phyloP scores from a whole-genome alignment of 148 eudicot species.

The Hydrangea macrophylla region DNA sequence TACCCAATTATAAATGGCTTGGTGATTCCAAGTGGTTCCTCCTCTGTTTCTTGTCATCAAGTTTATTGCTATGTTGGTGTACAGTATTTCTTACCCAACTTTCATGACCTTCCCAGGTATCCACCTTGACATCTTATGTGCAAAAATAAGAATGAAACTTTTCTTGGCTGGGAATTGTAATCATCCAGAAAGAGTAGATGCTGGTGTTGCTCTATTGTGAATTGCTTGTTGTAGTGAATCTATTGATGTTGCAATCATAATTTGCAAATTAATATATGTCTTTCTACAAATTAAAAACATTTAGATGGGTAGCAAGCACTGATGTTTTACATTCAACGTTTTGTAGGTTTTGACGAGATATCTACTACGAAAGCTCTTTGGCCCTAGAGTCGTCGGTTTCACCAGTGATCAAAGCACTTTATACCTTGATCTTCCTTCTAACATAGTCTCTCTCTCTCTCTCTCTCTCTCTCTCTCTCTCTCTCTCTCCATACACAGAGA shows the following conservation, averaged over 20 bases:
- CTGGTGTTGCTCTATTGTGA: not conserved
- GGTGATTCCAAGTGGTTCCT: too few species aligned
- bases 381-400: conserved; percentile 53
- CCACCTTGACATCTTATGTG: too few species aligned
- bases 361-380: conserved; percentile 69
- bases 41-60: not conserved
- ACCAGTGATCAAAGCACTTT: conserved; percentile 58
- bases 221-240: too few species aligned
- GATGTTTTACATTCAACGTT: not conserved
- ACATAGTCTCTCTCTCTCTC: conserved; percentile 65
- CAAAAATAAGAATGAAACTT: not conserved
- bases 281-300: too few species aligned
- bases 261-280: not conserved
- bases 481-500: too few species aligned
- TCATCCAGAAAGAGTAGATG: too few species aligned
- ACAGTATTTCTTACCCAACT: not conserved
- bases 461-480: conserved; percentile 17
- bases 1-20: too few species aligned
- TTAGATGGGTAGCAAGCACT: not conserved
- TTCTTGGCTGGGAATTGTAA: too few species aligned
- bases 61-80: too few species aligned
- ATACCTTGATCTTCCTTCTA: conserved; percentile 89
- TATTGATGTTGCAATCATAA: not conserved
- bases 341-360: conserved; percentile 66
- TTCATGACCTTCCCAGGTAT: not conserved